phyloP scores from a whole-genome alignment of 257 asterid species.

The Penstemon newberryi region DNA sequence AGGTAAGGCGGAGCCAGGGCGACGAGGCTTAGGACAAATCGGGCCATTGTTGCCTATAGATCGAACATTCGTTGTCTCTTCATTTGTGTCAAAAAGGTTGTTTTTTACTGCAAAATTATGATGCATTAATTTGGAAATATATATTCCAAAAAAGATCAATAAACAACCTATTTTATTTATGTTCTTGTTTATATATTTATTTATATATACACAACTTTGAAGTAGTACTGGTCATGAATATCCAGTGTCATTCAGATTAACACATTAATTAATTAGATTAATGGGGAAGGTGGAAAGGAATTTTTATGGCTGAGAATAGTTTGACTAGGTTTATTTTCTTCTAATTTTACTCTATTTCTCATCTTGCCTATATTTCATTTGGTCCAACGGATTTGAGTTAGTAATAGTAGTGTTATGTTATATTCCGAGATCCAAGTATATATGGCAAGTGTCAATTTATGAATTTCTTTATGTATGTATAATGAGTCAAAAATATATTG shows the following conservation, averaged over 20 bases:
- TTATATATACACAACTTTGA: neutral
- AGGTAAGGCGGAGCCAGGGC: slow-evolving; percentile 45
- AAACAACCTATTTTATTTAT: neutral
- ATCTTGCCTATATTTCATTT: slow-evolving; percentile 43
- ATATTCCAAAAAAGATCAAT: neutral
- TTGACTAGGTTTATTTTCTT: slow-evolving; percentile 31
- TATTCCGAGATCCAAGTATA: too few relatives aligned
- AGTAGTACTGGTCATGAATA: neutral
- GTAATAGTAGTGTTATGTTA: too few relatives aligned
- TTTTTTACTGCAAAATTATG: slow-evolving; percentile 45
- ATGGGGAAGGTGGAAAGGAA: slow-evolving; percentile 20
- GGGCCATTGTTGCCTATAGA: slow-evolving; percentile 39
- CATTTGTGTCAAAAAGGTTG: slow-evolving; percentile 29
- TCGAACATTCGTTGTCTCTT: slow-evolving; percentile 27
- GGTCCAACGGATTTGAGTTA: slow-evolving; percentile 33
- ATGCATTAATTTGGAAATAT: slow-evolving; percentile 38
- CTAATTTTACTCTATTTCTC: slow-evolving; percentile 39
- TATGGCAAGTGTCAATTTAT: too few relatives aligned
- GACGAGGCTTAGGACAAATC: slow-evolving; percentile 68
- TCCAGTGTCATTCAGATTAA: neutral
- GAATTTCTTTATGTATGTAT: too few relatives aligned
- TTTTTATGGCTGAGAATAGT: slow-evolving; percentile 43
- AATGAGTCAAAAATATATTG: too few relatives aligned
- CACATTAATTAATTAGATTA: neutral
- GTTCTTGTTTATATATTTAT: neutral